Evolutionary conservation across 345 rosid species (phyloP).

Genomic region (Populus ilicifolia): DNA sequence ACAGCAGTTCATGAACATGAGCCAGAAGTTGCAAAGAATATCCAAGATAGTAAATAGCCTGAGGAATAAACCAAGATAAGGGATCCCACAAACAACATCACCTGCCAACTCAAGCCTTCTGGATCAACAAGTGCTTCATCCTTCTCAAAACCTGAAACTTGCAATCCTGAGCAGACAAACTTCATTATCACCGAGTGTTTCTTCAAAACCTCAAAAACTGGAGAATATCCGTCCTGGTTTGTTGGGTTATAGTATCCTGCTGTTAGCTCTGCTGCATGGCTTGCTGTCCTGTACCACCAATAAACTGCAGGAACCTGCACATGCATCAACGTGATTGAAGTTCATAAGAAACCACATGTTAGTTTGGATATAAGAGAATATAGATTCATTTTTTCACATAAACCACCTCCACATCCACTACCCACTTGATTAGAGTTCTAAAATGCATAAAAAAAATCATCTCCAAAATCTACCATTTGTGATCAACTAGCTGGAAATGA

Average conservation of each 20-base stretch:
- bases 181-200: slow-evolving; percentile 61
- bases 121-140: slow-evolving; percentile 74
- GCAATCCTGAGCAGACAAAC: slow-evolving; percentile 65
- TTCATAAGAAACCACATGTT: background rate
- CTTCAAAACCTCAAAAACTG: slow-evolving; percentile 65
- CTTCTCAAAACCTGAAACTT: slow-evolving; percentile 41
- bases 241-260: slow-evolving; percentile 87
- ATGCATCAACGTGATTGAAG: background rate
- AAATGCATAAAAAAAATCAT: background rate
- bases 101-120: slow-evolving; percentile 95
- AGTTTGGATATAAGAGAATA: background rate
- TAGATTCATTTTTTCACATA: background rate
- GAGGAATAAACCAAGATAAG: background rate
- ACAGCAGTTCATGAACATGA: background rate
- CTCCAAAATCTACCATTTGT: background rate
- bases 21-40: background rate
- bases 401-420: background rate
- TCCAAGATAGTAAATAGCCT: background rate
- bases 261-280: slow-evolving; percentile 90
- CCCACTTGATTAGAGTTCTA: slow-evolving; percentile 2
- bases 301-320: slow-evolving; percentile 81
- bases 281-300: slow-evolving; percentile 88
- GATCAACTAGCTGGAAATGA: background rate
- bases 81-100: slow-evolving; percentile 21
- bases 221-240: slow-evolving; percentile 83